phyloP scores from a whole-genome alignment of 2,329 filamentous ascomycete genomes.

The Scorias spongiosa region DNA sequence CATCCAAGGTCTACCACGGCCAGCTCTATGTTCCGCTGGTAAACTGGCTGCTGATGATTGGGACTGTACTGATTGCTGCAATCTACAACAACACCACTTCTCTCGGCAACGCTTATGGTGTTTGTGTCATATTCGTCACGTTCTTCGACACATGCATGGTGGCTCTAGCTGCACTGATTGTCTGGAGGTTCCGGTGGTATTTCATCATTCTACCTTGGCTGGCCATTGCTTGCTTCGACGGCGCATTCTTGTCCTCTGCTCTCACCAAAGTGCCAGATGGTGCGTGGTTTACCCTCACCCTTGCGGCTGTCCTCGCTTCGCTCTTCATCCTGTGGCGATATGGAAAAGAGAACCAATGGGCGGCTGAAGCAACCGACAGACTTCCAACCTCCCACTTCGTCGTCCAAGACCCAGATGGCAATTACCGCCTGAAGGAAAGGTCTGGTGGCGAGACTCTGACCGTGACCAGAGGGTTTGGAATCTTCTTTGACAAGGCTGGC shows the following conservation, averaged over 20 bases:
- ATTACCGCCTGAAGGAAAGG: constrained; percentile 6
- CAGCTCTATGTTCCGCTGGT: constrained; percentile 63
- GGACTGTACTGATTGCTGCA: constrained; percentile 57
- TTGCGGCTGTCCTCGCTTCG: constrained; percentile 45
- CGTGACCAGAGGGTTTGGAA: constrained; percentile 40
- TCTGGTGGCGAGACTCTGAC: constrained; percentile 25
- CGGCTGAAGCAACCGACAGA: constrained; percentile 48
- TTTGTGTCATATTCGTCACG: constrained; percentile 67
- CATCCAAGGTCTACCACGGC: constrained; percentile 53
- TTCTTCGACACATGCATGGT: constrained; percentile 67
- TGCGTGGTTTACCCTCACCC: constrained; percentile 61
- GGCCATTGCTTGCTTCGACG: constrained; percentile 50
- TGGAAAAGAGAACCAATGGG: constrained; percentile 66
- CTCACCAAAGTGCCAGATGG: constrained; percentile 60
- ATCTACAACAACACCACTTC: constrained; percentile 47
- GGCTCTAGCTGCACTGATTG: constrained; percentile 53
- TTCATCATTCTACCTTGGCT: constrained; percentile 49
- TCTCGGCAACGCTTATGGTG: constrained; percentile 29
- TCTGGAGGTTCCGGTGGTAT: constrained; percentile 49
- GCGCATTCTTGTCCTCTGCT: constrained; percentile 53
- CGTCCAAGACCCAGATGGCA: constrained; percentile 18
- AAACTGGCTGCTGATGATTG: constrained; percentile 65
- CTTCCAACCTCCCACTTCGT: constrained; percentile 35
- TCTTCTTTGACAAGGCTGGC: constrained; percentile 68
- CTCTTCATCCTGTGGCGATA: constrained; percentile 65